Base-by-base conservation (phyloP, 2,329 filamentous ascomycete genomes). In the Shiraia bambusicola region DNA sequence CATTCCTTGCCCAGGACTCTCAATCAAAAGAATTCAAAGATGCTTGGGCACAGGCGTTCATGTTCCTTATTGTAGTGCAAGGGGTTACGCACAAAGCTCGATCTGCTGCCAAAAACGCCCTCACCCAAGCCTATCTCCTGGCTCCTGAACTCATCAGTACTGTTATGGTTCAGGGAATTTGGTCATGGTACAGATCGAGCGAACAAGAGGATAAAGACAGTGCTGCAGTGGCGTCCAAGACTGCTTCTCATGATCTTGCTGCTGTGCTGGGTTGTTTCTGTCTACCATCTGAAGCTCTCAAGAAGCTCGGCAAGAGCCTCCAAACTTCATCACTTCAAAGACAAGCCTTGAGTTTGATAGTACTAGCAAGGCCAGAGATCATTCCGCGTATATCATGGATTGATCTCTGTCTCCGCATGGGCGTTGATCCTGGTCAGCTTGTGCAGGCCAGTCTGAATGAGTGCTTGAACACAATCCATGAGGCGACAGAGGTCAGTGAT, bases 361-460 rank as follows among this genome's bases (percentile, higher is more conserved):
- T 95, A 13, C 75, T 98, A 17, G 86, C 87, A 41, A 86, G 88
- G 16, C 77, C 83, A 14, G 84, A 91, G 45, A 72, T 98, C 26
- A 79, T 97, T 44, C 85, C 89, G 0, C 80, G 81, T 45, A 77
- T 83, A 14, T 87, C 81, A 47, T 98, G 94, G 94, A 97, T 98
- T 59, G 85, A 93, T 29, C 72, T 90, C 3, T 95, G 88, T 59
- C 76, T 97, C 40, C 82, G 82, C 46, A 84, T 87, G 52, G 85
- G 84, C 10, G 74, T 89, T 10, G 93, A 98, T 66, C 93, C 93
- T 4, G 92, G 91, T 13, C 74, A 80, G 15, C 76, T 98, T 42
- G 88, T 86, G 2, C 76, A 76, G 42, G 79, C 82, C 38, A 76
- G 84, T 40, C 73, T 85, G 19, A 74, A 82, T 31, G 69, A 76